Evolutionary conservation across 1,284 basidiomycete species (phyloP).

Genomic region (Cryptococcus sp.): DNA sequence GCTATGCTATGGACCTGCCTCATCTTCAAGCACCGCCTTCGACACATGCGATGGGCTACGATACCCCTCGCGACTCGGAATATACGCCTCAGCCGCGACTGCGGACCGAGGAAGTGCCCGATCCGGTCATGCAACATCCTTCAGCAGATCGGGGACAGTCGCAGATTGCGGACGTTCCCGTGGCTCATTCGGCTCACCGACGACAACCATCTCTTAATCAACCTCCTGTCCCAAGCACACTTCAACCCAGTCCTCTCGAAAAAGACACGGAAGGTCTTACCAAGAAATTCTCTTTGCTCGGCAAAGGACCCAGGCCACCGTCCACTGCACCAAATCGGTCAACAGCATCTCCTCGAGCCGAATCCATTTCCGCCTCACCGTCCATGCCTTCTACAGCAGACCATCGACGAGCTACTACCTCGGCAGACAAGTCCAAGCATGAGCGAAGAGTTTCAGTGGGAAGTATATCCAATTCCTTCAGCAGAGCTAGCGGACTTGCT

Average conservation of each 20-base stretch:
- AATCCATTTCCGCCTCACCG: slow-evolving; percentile 18
- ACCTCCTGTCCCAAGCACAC: slow-evolving; percentile 30
- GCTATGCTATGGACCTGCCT: slow-evolving; percentile 79
- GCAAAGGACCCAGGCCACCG: slow-evolving; percentile 17
- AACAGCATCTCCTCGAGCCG: slow-evolving; percentile 14
- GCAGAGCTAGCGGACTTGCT: slow-evolving; percentile 29
- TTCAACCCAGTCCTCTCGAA: slow-evolving; percentile 28
- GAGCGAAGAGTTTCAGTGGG: slow-evolving; percentile 65
- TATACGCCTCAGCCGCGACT: slow-evolving; percentile 57
- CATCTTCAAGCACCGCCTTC: slow-evolving; percentile 76
- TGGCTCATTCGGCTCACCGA: slow-evolving; percentile 53
- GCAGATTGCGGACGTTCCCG: slow-evolving; percentile 44
- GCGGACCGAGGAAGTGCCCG: slow-evolving; percentile 37
- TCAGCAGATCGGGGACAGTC: slow-evolving; percentile 43
- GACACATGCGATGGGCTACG: slow-evolving; percentile 51
- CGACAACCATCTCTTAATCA: slow-evolving; percentile 61
- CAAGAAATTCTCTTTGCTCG: slow-evolving; percentile 34
- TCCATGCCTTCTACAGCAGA: slow-evolving; percentile 27
- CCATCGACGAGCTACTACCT: slow-evolving; percentile 69
- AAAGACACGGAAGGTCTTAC: slow-evolving; percentile 21
- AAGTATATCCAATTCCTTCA: slow-evolving; percentile 36
- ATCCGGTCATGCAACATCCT: slow-evolving; percentile 51
- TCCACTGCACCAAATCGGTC: slow-evolving; percentile 12
- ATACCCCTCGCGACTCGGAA: slow-evolving; percentile 58
- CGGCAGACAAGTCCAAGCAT: slow-evolving; percentile 63